Conservation (phyloP, 2,329 filamentous ascomycete species). For the Bipolaris sorokiniana region DNA sequence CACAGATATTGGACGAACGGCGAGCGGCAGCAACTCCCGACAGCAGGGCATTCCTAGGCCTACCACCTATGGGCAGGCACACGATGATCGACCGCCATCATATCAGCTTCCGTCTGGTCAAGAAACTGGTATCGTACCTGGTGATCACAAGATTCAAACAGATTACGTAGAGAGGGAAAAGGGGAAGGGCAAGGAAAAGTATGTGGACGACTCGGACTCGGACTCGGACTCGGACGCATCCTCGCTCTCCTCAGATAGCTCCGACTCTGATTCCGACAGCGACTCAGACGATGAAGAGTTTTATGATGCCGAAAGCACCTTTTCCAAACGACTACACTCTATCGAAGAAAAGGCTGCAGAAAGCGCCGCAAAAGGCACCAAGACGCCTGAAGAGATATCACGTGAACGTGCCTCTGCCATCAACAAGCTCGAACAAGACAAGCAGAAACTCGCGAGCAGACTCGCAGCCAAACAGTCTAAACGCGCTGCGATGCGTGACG, state of each 20-base stretch:
- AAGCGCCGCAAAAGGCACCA: conserved; percentile 34
- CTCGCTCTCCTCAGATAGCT: conserved; percentile 32
- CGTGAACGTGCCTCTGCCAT: conserved; percentile 35
- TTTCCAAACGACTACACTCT: conserved; percentile 26
- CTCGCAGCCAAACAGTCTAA: conserved; percentile 26
- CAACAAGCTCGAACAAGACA: conserved; percentile 29
- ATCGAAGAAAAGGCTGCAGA: conserved; percentile 26
- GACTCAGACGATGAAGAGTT: conserved; percentile 24
- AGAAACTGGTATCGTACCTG: conserved; percentile 25
- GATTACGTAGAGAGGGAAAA: conserved; percentile 2
- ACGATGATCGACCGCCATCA: conserved; percentile 24
- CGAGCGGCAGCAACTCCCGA: conserved; percentile 10
- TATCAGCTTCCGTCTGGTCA: conserved; percentile 25
- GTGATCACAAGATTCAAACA: conserved; percentile 11
- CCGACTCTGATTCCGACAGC: conserved; percentile 23
- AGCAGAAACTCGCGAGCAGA: conserved; percentile 25
- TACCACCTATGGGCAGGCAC: not conserved
- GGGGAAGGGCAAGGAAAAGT: conserved; percentile 2
- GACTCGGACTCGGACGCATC: conserved; percentile 30
- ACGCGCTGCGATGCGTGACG: conserved; percentile 16
- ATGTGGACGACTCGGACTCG: conserved; percentile 17
- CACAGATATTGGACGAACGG: conserved; percentile 22
- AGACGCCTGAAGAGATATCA: conserved; percentile 25
- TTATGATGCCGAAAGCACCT: conserved; percentile 14
- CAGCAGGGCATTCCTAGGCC: not conserved